Percentiles rank a stretch among this genome's conserved stretches.
phyloP scores from a whole-genome alignment of 2,329 filamentous ascomycete species.

The Xylariaceae sp. region DNA sequence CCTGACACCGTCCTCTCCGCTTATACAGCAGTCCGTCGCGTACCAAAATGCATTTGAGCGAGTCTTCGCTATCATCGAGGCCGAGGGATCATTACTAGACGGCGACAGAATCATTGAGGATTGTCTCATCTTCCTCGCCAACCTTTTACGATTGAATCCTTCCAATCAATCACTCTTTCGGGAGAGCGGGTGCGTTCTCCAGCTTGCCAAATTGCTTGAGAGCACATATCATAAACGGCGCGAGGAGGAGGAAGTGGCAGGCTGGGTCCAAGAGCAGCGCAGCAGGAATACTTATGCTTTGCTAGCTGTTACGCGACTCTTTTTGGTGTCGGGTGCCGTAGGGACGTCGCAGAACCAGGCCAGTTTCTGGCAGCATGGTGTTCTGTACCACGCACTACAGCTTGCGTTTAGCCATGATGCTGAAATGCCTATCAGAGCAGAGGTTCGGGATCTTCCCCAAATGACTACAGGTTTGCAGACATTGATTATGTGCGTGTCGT shows the following conservation, averaged over 20 bases:
- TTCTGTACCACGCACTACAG: slow-evolving; percentile 76
- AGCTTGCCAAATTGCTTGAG: slow-evolving; percentile 67
- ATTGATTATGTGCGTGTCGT: slow-evolving; percentile 28
- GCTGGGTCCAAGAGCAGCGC: slow-evolving; percentile 73
- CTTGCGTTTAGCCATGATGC: slow-evolving; percentile 75
- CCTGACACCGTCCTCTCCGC: slow-evolving; percentile 79
- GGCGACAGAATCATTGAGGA: slow-evolving; percentile 90
- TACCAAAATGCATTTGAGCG: slow-evolving; percentile 93
- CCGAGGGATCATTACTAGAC: slow-evolving; percentile 77
- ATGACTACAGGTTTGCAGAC: slow-evolving; percentile 12
- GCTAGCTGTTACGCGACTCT: slow-evolving; percentile 80
- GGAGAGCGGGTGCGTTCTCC: slow-evolving; percentile 79
- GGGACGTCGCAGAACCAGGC: slow-evolving; percentile 81
- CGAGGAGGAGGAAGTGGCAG: slow-evolving; percentile 59
- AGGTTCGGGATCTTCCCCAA: slow-evolving; percentile 42
- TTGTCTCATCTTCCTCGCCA: slow-evolving; percentile 85
- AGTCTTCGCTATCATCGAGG: slow-evolving; percentile 76
- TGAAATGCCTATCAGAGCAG: slow-evolving; percentile 75
- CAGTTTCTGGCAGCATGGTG: slow-evolving; percentile 79
- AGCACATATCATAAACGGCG: slow-evolving; percentile 54
- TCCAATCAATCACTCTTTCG: slow-evolving; percentile 94
- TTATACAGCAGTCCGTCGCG: slow-evolving; percentile 91
- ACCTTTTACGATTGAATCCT: slow-evolving; percentile 79
- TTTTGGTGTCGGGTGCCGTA: slow-evolving; percentile 75
- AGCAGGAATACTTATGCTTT: slow-evolving; percentile 93